Conservation (phyloP, 2,329 filamentous ascomycete genomes). For the Sporothrix schenckii region DNA sequence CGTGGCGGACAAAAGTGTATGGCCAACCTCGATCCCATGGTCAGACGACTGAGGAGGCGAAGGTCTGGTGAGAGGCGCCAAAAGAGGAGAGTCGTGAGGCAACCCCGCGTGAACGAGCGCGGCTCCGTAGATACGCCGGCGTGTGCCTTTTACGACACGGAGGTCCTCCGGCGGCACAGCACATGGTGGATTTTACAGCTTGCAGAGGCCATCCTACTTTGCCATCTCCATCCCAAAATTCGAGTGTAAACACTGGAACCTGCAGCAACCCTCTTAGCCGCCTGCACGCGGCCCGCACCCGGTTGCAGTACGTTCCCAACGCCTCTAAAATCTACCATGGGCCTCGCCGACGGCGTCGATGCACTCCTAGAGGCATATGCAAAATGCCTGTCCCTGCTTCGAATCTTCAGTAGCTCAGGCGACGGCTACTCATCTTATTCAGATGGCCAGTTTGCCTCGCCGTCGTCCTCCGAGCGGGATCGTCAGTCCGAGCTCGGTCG, state of each 20-base stretch:
- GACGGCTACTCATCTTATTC: neutral
- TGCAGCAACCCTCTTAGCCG: neutral
- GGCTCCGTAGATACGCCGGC: neutral
- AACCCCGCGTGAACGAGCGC: constrained; percentile 7
- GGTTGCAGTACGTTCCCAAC: neutral
- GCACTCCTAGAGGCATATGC: constrained; percentile 54
- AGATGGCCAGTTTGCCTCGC: neutral
- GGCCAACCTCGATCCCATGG: neutral
- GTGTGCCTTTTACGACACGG: neutral
- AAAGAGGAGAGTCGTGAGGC: neutral
- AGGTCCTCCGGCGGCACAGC: constrained; percentile 8
- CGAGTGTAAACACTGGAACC: neutral
- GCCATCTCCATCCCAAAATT: neutral
- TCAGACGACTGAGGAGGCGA: neutral
- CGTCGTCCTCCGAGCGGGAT: neutral
- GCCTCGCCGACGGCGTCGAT: constrained; percentile 50
- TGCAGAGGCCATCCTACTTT: neutral
- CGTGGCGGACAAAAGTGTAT: neutral
- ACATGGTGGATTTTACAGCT: neutral
- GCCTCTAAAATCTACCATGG: constrained; percentile 36
- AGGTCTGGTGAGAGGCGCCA: constrained; percentile 3
- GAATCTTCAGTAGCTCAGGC: neutral
- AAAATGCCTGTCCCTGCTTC: constrained; percentile 49
- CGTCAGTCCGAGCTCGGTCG: constrained; percentile 35
- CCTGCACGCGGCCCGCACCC: neutral